Evolutionary conservation across 2,329 filamentous ascomycete species (phyloP), one percentile per base, ranked within the genome.

Genomic region (Microdochium trichocladiopsis): DNA sequence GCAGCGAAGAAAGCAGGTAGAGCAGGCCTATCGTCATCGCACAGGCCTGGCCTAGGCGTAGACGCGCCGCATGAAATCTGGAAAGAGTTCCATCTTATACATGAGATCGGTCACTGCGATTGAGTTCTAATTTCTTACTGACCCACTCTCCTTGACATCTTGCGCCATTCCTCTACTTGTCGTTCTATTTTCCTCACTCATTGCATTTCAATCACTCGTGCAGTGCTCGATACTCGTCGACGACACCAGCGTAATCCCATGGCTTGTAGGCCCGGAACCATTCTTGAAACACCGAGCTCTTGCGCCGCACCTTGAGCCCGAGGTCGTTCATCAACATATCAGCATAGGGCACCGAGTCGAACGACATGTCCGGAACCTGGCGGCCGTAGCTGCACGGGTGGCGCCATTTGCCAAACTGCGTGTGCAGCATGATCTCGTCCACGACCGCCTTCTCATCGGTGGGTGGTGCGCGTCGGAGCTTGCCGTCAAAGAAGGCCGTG

Each of bases 321-420:
- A 84, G 55, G 60, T 86, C 82, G 16, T 66, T 65, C 51, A 83
- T 57, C 59, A 86, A 60, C 59, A 77, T 53, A 64, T 84, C 81
- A 49, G 82, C 66, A 62, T 81, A 86, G 6, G 79, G 79, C 47
- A 84, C 51, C 3, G 73, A 72, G 60, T 86, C 82, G 54, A 84
- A 84, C 2, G 80, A 78, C 28, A 83, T 73, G 59, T 84, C 81
- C 0, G 76, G 75, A 52, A 72, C 68, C 25, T 63, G 61, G 2
- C 69, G 66, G 0, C 80, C 80, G 55, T 78, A 78, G 0, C 79
- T 79, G 48, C 65, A 69, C 3, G 76, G 74, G 51, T 78, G 77
- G 14, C 80, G 67, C 63, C 73, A 74, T 33, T 69, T 71, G 1
- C 75, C 74, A 56, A 76, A 85, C 37, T 79, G 72, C 4, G 73